A percentile compares a stretch with the other conserved stretches of the same genome.
These are phyloP conservation scores for Cytidiella melzeri DNA, from an alignment of 768 basidiomycete genomes.

Conservation along the genomic window DNA sequence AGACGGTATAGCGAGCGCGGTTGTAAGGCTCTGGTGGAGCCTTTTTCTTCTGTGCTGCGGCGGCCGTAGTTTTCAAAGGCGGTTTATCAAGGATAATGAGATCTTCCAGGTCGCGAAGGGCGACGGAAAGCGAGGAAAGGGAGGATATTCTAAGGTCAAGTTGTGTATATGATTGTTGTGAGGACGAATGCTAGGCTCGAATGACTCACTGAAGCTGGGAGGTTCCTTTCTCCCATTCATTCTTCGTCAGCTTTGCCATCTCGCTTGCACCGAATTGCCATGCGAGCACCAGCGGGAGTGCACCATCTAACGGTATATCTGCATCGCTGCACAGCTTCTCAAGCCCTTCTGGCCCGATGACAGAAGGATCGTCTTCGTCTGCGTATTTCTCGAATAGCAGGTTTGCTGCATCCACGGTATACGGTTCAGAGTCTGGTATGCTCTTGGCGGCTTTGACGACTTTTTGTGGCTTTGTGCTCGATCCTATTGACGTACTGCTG, in stretches of 20 bases:
- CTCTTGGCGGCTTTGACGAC: not conserved
- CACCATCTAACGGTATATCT: slow-evolving; percentile 66
- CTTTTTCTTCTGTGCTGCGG: slow-evolving; percentile 29
- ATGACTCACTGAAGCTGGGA: slow-evolving; percentile 36
- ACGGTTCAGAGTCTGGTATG: slow-evolving; percentile 29
- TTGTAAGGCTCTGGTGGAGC: slow-evolving; percentile 46
- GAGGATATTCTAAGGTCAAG: slow-evolving; percentile 49
- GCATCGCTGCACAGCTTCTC: slow-evolving; percentile 65
- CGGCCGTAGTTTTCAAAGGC: slow-evolving; percentile 18
- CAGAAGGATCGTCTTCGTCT: slow-evolving; percentile 40
- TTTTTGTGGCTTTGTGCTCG: slow-evolving; percentile 13
- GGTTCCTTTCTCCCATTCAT: slow-evolving; percentile 66
- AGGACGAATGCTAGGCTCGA: slow-evolving; percentile 1
- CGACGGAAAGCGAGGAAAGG: slow-evolving; percentile 40
- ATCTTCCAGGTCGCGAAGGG: slow-evolving; percentile 55
- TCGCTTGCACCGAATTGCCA: slow-evolving; percentile 71
- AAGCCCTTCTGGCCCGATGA: slow-evolving; percentile 71
- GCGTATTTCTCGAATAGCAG: slow-evolving; percentile 59
- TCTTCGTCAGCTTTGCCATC: slow-evolving; percentile 64
- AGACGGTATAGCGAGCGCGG: slow-evolving; percentile 41
- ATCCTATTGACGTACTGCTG: slow-evolving; percentile 11
- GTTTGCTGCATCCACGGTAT: slow-evolving; percentile 43
- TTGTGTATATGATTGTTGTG: too few relatives aligned
- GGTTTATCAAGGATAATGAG: slow-evolving; percentile 49
- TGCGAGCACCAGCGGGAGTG: slow-evolving; percentile 63